These are phyloP conservation scores for Silene vulgaris DNA, from an alignment of 179 eudicot genomes.

Conservation along the genomic window DNA sequence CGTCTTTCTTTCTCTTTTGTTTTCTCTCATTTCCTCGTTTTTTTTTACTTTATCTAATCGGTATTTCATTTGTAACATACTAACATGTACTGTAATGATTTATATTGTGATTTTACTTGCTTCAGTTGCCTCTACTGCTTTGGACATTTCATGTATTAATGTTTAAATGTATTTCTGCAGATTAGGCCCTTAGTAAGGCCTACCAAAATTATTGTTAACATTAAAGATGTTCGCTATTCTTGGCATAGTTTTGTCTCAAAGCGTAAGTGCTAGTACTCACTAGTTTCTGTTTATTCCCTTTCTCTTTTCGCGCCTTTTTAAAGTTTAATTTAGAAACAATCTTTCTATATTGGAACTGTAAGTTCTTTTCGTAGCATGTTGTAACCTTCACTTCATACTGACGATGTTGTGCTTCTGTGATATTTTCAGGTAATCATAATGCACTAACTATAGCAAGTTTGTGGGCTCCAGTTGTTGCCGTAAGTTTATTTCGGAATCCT, in stretches of 20 bases:
- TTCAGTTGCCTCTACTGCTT: constrained; percentile 8
- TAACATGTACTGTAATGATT: background rate
- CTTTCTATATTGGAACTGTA: background rate
- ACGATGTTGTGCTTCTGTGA: constrained; percentile 22
- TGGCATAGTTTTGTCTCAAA: constrained; percentile 90
- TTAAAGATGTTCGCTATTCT: constrained; percentile 61
- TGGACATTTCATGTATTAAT: background rate
- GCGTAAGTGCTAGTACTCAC: constrained; percentile 40
- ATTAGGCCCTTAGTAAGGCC: constrained; percentile 81
- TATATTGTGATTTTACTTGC: background rate
- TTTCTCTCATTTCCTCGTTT: background rate
- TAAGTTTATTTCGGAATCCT: constrained; percentile 36
- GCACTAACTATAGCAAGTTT: constrained; percentile 69
- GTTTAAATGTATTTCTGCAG: constrained; percentile 35
- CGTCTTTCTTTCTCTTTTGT: background rate
- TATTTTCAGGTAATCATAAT: constrained; percentile 65
- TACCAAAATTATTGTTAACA: constrained; percentile 54
- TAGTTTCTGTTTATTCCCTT: background rate
- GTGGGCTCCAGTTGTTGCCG: constrained; percentile 98
- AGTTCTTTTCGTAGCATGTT: background rate
- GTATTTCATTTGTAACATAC: background rate
- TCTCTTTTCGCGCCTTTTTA: background rate
- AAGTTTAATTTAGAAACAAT: background rate
- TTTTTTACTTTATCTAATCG: background rate
- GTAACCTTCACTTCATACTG: constrained; percentile 14